Base-by-base conservation (phyloP, 2,329 filamentous ascomycete genomes). In the Akanthomyces uredinophilus region DNA sequence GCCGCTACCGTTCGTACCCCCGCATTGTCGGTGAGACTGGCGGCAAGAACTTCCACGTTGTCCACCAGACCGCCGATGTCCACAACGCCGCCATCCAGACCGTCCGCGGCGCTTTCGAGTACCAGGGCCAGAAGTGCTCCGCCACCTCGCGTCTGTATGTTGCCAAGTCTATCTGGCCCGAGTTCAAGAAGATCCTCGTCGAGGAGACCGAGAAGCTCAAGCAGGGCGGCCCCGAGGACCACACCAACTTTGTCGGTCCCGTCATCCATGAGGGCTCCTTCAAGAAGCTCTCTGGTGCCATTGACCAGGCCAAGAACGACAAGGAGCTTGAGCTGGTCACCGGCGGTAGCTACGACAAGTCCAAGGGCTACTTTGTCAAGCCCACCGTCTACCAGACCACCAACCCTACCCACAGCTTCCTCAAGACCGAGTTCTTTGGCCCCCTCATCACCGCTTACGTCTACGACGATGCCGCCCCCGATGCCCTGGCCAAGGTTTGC, bases 31-130 rank as follows among this genome's bases (percentile, higher is more conserved):
- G 91, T 64, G 92, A 96, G 81, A 96, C 92, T 32, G 91, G 92
- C 64, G 92, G 92, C 73, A 96, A 96, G 85, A 96, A 96, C 81
- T 96, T 93, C 82, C 92, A 96, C 75, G 77, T 96, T 58, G 76
- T 96, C 37, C 91, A 96, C 79, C 79, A 81, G 51, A 87, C 86
- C 3, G 92, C 92, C 44, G 89, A 96, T 68, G 77, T 95, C 55
- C 79, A 86, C 64, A 95, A 94, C 70, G 91, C 91, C 13, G 91
- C 85, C 39, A 82, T 90, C 66, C 89, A 96, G 74, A 95, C 91
- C 5, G 85, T 96, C 37, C 90, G 92, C 61, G 91, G 90, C 53
- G 91, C 92, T 2, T 96, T 96, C 71, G 92, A 96, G 75, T 96
- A 87, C 80, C 91, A 95, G 74, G 92, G 92, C 55, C 92, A 96